A percentile compares a stretch with the other conserved stretches of the same genome.
Evolutionary conservation across 768 basidiomycete genomes (phyloP).

Genomic region (Lactarius trivialis): DNA sequence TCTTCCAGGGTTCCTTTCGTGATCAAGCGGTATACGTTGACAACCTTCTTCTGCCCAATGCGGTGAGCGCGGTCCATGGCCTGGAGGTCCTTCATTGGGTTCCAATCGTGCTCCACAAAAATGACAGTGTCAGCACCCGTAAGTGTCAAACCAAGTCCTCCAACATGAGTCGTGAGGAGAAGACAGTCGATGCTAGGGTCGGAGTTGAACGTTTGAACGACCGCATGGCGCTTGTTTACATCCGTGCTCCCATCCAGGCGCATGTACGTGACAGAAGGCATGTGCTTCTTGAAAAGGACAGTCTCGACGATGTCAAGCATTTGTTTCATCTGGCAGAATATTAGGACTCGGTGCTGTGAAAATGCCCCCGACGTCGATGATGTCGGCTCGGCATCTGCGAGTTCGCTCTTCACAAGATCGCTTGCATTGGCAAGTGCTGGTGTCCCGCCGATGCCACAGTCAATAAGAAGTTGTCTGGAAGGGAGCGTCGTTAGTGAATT

Average conservation of each 20-base stretch:
- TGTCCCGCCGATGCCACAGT: slow-evolving; percentile 81
- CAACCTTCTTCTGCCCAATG: slow-evolving; percentile 97
- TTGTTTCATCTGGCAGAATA: slow-evolving; percentile 99
- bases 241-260: slow-evolving; percentile 92
- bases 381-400: slow-evolving; percentile 51
- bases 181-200: slow-evolving; percentile 98
- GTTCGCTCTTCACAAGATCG: slow-evolving; percentile 62
- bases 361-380: slow-evolving; percentile 43
- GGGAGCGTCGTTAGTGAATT: not conserved
- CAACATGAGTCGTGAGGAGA: slow-evolving; percentile 92
- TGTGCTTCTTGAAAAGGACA: slow-evolving; percentile 82
- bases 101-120: slow-evolving; percentile 99
- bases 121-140: slow-evolving; percentile 99
- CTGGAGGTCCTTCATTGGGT: slow-evolving; percentile 99
- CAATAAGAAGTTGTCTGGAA: slow-evolving; percentile 79
- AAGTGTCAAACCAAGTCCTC: slow-evolving; percentile 90
- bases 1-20: slow-evolving; percentile 97
- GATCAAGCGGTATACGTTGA: slow-evolving; percentile 96
- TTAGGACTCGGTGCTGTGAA: slow-evolving; percentile 96
- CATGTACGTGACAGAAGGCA: slow-evolving; percentile 99
- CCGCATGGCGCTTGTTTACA: slow-evolving; percentile 87
- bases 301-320: slow-evolving; percentile 98
- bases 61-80: slow-evolving; percentile 99
- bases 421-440: slow-evolving; percentile 34
- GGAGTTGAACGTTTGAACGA: slow-evolving; percentile 96